Conservation (phyloP, 2,329 filamentous ascomycete species). For the Aspergillus unguis region DNA sequence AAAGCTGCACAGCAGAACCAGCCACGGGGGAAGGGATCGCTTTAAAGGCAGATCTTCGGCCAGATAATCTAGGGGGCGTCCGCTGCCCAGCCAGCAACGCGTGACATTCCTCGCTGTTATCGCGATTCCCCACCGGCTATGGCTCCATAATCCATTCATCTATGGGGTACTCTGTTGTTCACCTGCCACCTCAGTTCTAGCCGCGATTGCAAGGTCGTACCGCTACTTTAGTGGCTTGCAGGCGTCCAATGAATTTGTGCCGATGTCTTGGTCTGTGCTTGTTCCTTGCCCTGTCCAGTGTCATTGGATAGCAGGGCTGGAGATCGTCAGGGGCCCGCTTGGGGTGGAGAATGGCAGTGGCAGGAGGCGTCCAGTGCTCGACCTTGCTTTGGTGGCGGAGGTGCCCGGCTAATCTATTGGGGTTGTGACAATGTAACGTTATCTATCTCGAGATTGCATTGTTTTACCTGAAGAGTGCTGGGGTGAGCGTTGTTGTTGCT, state of each 20-base stretch:
- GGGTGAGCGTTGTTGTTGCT: too few relatives aligned
- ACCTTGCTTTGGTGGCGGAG: too few relatives aligned
- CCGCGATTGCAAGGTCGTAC: not conserved
- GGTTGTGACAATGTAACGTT: too few relatives aligned
- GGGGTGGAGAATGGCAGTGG: not conserved
- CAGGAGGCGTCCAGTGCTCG: not conserved
- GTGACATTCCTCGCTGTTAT: not conserved
- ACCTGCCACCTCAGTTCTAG: not conserved
- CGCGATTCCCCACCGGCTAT: not conserved
- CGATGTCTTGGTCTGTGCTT: not conserved
- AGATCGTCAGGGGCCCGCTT: not conserved
- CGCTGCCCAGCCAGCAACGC: not conserved
- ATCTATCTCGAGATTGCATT: too few relatives aligned
- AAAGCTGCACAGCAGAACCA: too few relatives aligned
- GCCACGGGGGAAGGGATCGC: not conserved
- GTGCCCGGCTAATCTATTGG: not conserved
- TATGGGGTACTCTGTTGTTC: not conserved
- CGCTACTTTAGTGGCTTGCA: not conserved
- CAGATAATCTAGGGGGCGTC: too few relatives aligned
- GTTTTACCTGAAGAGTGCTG: too few relatives aligned
- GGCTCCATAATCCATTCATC: not conserved
- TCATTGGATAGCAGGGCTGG: not conserved
- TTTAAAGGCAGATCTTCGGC: too few relatives aligned
- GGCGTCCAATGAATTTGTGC: not conserved
- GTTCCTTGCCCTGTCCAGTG: not conserved